These are phyloP conservation scores for Opeltia flavorubescens DNA, from an alignment of 495 filamentous ascomycete genomes.

Conservation along the genomic window DNA sequence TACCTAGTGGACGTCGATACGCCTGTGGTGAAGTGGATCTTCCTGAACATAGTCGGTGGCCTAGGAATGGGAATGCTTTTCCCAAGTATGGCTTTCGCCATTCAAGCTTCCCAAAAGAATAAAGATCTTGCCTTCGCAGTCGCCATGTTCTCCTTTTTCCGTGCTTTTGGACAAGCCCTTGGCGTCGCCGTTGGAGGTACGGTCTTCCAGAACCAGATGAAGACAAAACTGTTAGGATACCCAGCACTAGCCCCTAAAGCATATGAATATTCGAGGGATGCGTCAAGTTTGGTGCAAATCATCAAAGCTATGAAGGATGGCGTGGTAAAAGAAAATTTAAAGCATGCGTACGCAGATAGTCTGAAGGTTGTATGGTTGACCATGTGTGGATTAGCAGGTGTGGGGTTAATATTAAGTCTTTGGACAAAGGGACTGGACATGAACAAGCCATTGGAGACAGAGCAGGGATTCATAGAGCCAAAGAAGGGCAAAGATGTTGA, in stretches of 20 bases:
- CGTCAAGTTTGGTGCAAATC: slow-evolving; percentile 42
- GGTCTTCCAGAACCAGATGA: slow-evolving; percentile 48
- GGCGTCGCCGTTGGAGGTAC: slow-evolving; percentile 44
- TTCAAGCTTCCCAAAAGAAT: slow-evolving; percentile 35
- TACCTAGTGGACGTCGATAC: slow-evolving; percentile 32
- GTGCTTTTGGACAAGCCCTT: slow-evolving; percentile 41
- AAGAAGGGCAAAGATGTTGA: slow-evolving; percentile 13
- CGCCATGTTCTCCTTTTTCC: slow-evolving; percentile 45
- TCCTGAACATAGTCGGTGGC: slow-evolving; percentile 37
- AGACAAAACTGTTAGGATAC: slow-evolving; percentile 27
- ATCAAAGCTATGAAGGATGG: slow-evolving; percentile 39
- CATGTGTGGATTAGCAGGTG: slow-evolving; percentile 36
- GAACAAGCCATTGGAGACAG: slow-evolving; percentile 33
- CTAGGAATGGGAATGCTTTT: slow-evolving; percentile 26
- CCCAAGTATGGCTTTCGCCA: slow-evolving; percentile 25
- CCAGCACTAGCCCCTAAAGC: slow-evolving; percentile 30
- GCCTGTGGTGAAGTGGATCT: slow-evolving; percentile 31
- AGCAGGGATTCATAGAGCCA: slow-evolving; percentile 30
- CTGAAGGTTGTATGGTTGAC: slow-evolving; percentile 43
- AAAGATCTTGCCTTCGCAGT: slow-evolving; percentile 40
- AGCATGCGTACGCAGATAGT: slow-evolving; percentile 40
- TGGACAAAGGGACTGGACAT: slow-evolving; percentile 39
- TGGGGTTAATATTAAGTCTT: slow-evolving; percentile 35
- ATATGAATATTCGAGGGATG: slow-evolving; percentile 37
- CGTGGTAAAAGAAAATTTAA: slow-evolving; percentile 27